Evolutionary conservation across 768 basidiomycete genomes (phyloP), one percentile per base, ranked within the genome.

Genomic region (Lanmaoa rubissima): DNA sequence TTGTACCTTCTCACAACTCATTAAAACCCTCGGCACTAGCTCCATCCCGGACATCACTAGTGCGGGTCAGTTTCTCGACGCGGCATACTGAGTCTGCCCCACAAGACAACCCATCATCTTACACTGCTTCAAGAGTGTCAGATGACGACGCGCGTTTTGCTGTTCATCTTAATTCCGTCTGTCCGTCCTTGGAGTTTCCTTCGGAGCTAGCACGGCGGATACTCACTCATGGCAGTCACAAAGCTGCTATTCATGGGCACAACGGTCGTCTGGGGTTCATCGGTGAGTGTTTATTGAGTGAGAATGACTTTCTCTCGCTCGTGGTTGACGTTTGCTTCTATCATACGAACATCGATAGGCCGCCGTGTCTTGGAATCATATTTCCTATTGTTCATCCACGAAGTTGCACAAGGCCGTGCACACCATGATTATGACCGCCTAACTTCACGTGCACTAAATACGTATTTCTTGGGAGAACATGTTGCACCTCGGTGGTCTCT

Each of bases 141-240:
- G 58, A 51, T 42, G 60, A 56, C 39, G 62, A 68, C 14, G 48
- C 68, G 12, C 66, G 54, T 41, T 73, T 84, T 41, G 69, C 79
- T 28, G 73, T 79, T 35, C 87, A 92, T 69, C 76, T 90, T 38
- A 78, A 83, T 63, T 74, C 77, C 35, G 73, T 88, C 51, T 91
- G 90, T 61, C 71, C 80, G 5, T 81, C 86, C 14, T 75, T 93
- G 47, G 74, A 81, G 48, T 93, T 94, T 69, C 83, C 88, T 13
- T 76, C 78, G 5, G 86, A 88, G 60, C 76, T 92, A 45, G 87
- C 89, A 9, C 78, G 78, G 60, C 83, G 91, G 56, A 78, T 90
- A 59, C 74, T 93, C 60, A 94, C 92, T 3, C 92, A 94, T 67
- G 78, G 79, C 8, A 90, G 88, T 72, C 91, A 90, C 72, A 81